Base-by-base conservation (phyloP, 371 early-diverging fungal species). In the Quaeritorhiza haematococci region DNA sequence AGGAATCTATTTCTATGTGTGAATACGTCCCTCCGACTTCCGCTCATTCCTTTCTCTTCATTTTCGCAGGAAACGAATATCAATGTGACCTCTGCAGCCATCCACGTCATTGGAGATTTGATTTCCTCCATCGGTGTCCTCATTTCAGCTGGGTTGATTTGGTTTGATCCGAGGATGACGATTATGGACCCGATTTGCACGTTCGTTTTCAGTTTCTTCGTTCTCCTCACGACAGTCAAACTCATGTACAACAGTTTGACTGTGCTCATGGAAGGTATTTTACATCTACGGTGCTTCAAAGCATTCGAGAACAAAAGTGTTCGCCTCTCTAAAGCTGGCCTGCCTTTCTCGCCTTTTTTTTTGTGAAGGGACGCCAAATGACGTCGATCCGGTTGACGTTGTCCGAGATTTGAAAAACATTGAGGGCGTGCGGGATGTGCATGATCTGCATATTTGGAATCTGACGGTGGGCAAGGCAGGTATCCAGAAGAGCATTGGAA, bases 111-210 rank as follows among this genome's bases (percentile, higher is more conserved):
- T 30, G 92, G 92, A 13, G 94, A 94, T 66, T 66, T 92, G 17
- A 68, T 92, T 23, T 87, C 87, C 0, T 89, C 91, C 3, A 66
- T 91, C 33, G 94, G 94, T n/a, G 92, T 94, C 3, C 66, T 94
- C 33, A 82, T 91, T 42, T 91, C 94, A 1, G 81, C 89, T 5
- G 71, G 86, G 19, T 66, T 90, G 34, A 83, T 90, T n/a, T 79
- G 79, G 38, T 73, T 87, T 50, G 78, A 82, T 48, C 91, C 91
- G 4, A 61, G 63, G 15, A 62, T 67, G 43, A 82, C 85, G 15
- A 78, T 85, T 59, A 84, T 90, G 30, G 93, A 94, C 64, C 89
- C 92, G 3, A 56, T 90, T n/a, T 92, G 92, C 73, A 92, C 93
- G 5, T 83, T 92, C 59, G 33, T 89, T 23, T 94, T 92, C 67